Evolutionary conservation across 2,329 filamentous ascomycete genomes (phyloP).

Genomic region (Lasiodiplodia gonubiensis): DNA sequence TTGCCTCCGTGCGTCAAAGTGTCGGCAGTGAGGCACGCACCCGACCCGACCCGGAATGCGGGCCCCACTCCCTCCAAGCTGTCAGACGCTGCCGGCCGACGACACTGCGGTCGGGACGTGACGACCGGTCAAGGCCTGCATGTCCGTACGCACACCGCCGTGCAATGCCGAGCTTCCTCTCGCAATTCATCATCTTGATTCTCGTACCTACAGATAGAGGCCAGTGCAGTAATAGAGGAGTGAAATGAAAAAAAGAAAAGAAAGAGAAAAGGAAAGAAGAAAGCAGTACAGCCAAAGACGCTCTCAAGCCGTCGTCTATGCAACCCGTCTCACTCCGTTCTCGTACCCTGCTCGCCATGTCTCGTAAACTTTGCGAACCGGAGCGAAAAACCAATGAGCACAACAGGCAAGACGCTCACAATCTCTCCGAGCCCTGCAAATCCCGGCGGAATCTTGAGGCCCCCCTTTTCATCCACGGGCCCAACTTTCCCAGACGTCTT

Average conservation of each 20-base stretch:
- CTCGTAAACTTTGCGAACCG: constrained; percentile 37
- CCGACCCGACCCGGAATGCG: constrained; percentile 2
- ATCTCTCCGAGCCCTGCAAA: constrained; percentile 75
- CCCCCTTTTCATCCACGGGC: background rate
- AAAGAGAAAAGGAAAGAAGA: background rate
- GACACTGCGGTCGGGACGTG: background rate
- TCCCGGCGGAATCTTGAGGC: constrained; percentile 60
- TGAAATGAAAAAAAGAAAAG: background rate
- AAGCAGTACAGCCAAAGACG: background rate
- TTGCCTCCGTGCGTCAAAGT: background rate
- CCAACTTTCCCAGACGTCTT: background rate
- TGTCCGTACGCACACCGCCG: background rate
- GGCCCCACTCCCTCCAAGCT: background rate
- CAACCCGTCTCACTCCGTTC: background rate
- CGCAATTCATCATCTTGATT: background rate
- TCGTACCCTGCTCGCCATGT: background rate
- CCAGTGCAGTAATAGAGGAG: background rate
- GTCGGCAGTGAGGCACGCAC: constrained; percentile 3
- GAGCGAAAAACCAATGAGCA: constrained; percentile 61
- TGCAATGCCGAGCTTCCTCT: background rate
- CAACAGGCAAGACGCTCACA: constrained; percentile 74
- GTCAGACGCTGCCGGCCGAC: constrained; percentile 1
- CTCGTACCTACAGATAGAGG: background rate
- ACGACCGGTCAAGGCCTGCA: background rate
- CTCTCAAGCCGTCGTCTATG: background rate